Conservation (phyloP, 108 stramenopile species). For the Skeletonema costatum region DNA sequence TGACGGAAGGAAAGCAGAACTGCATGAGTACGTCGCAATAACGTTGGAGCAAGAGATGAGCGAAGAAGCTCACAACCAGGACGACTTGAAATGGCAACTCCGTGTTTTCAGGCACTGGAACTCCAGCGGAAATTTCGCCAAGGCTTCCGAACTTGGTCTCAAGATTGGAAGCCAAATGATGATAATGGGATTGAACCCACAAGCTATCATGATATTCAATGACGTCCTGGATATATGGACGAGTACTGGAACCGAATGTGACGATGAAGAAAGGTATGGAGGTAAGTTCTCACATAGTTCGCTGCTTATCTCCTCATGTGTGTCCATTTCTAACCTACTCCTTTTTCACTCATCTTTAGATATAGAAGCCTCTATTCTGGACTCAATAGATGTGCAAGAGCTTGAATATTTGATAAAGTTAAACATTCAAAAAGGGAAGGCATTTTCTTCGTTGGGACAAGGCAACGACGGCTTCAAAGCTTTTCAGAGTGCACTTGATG, state of each 20-base stretch:
- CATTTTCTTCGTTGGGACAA: slow-evolving; percentile 32
- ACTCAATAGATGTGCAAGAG: slow-evolving; percentile 39
- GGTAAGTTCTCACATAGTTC: slow-evolving; percentile 6
- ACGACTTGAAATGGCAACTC: slow-evolving; percentile 49
- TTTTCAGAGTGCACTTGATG: slow-evolving; percentile 46
- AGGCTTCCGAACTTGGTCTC: slow-evolving; percentile 56
- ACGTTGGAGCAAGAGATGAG: slow-evolving; percentile 48
- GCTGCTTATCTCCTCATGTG: not conserved
- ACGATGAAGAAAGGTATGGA: slow-evolving; percentile 18
- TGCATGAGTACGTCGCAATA: slow-evolving; percentile 64
- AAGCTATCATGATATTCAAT: slow-evolving; percentile 55
- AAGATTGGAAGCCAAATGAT: slow-evolving; percentile 59
- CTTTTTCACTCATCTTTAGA: not conserved
- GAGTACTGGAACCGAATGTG: slow-evolving; percentile 3
- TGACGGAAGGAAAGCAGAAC: slow-evolving; percentile 56
- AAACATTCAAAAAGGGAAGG: slow-evolving; percentile 39
- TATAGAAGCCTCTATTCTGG: slow-evolving; percentile 23
- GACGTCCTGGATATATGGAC: slow-evolving; percentile 56
- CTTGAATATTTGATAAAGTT: slow-evolving; percentile 44
- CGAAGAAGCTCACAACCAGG: slow-evolving; percentile 13
- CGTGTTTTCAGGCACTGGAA: slow-evolving; percentile 67
- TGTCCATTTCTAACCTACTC: not conserved
- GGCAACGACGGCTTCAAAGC: slow-evolving; percentile 28
- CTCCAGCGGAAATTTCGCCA: slow-evolving; percentile 40
- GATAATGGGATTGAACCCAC: slow-evolving; percentile 52